Percentiles rank a stretch among this genome's conserved stretches.
Conservation (phyloP, 106 monocot species). For the Dioscorea alata region DNA sequence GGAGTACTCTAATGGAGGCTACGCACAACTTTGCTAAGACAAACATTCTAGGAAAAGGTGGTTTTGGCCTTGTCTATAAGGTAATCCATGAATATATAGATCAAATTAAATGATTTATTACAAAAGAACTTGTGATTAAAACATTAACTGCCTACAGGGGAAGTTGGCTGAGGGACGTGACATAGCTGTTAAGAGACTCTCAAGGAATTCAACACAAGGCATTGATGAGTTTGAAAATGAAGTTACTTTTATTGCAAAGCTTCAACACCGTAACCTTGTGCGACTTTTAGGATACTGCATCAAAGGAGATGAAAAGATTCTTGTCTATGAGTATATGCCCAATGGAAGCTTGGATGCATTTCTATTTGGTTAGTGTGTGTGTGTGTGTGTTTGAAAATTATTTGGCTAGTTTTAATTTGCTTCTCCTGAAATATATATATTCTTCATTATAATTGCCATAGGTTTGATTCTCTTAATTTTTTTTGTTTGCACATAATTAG, state of each 20-base stretch:
- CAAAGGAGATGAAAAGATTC: constrained; percentile 21
- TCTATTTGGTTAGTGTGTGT: constrained; percentile 31
- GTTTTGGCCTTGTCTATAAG: constrained; percentile 33
- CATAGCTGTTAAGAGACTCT: constrained; percentile 25
- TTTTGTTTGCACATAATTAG: too few species aligned
- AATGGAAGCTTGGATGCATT: constrained; percentile 29
- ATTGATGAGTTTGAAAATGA: not conserved
- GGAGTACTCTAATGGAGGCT: constrained; percentile 6
- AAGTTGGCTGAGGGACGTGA: constrained; percentile 13
- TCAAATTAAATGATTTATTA: too few species aligned
- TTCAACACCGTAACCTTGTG: constrained; percentile 6
- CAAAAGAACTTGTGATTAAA: too few species aligned
- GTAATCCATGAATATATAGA: constrained; percentile 1
- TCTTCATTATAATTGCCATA: too few species aligned
- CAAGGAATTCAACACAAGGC: constrained; percentile 17
- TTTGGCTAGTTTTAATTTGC: constrained; percentile 11
- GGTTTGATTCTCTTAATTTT: too few species aligned
- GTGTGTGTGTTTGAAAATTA: too few species aligned
- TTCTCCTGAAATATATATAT: not conserved
- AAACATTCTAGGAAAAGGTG: constrained; percentile 33
- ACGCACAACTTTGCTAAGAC: constrained; percentile 14
- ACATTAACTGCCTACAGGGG: constrained; percentile 1
- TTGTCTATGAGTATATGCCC: constrained; percentile 27
- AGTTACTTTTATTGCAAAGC: too few species aligned
- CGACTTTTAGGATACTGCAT: constrained; percentile 31